phyloP scores from a whole-genome alignment of 306 rosid species.

The Dryas octopetala region DNA sequence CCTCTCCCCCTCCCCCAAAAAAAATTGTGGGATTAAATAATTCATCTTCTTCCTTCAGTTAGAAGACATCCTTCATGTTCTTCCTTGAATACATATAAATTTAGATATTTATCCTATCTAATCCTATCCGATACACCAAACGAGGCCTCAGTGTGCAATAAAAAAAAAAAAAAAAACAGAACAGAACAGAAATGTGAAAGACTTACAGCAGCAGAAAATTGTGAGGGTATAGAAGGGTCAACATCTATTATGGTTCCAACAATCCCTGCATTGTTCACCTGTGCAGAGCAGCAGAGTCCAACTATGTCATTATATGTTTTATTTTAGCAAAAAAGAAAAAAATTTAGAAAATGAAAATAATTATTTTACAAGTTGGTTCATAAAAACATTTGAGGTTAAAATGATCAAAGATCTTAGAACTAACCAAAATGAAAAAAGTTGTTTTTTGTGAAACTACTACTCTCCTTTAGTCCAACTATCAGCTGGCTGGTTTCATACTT shows the following conservation, averaged over 20 bases:
- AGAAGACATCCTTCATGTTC: too few species aligned
- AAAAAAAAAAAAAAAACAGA: background rate
- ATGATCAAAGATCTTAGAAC: background rate
- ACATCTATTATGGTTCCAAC: slow-evolving; percentile 29
- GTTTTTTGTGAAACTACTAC: too few species aligned
- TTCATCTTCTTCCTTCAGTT: too few species aligned
- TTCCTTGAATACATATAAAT: too few species aligned
- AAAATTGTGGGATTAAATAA: too few species aligned
- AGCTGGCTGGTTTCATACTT: too few species aligned
- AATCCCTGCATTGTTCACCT: slow-evolving; percentile 56
- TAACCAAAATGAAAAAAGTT: too few species aligned
- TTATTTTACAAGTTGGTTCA: background rate
- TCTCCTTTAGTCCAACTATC: too few species aligned
- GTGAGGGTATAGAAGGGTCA: slow-evolving; percentile 18
- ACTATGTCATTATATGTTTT: background rate
- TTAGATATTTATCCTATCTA: too few species aligned
- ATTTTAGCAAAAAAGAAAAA: background rate
- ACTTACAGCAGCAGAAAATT: slow-evolving; percentile 6
- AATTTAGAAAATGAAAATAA: too few species aligned
- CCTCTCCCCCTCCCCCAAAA: too few species aligned
- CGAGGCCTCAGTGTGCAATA: background rate
- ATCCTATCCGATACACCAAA: background rate
- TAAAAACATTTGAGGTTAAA: too few species aligned
- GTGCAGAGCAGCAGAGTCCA: background rate
- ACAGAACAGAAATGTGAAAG: background rate